Conservation (phyloP, 805 yeast species). For the Candida piceae region DNA sequence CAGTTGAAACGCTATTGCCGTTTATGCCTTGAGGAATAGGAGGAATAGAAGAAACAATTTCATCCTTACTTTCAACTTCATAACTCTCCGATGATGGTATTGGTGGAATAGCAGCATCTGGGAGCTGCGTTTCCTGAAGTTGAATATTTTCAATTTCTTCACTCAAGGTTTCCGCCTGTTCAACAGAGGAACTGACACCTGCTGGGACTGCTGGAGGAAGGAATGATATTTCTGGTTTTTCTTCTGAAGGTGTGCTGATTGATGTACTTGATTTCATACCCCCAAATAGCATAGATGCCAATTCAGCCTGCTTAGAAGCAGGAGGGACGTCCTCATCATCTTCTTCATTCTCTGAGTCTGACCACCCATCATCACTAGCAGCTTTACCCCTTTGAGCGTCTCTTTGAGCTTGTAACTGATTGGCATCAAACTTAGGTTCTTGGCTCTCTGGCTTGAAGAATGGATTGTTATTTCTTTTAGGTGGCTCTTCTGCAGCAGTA, state of each 20-base stretch:
- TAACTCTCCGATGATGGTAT: no score
- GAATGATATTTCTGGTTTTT: no score
- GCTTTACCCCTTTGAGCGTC: constrained; percentile 60
- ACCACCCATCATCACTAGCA: constrained; percentile 36
- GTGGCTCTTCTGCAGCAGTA: constrained; percentile 1
- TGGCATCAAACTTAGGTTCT: constrained; percentile 41
- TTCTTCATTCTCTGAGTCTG: constrained; percentile 37
- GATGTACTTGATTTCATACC: constrained; percentile 47
- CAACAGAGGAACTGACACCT: no score
- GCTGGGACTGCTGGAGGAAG: no score
- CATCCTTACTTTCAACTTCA: no score
- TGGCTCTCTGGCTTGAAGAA: constrained; percentile 48
- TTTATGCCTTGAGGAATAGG: no score
- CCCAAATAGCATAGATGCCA: constrained; percentile 51
- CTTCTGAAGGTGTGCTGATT: no score
- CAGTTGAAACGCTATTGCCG: no score
- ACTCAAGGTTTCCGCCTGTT: no score
- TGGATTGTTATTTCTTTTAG: constrained; percentile 39
- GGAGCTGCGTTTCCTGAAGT: constrained; percentile 5
- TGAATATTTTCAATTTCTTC: no score
- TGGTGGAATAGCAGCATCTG: constrained; percentile 19
- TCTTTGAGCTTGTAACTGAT: constrained; percentile 65
- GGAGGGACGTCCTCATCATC: constrained; percentile 40
- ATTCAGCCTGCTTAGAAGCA: constrained; percentile 50
- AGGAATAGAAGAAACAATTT: constrained; percentile 7